A percentile compares a stretch with the other conserved stretches of the same genome.
phyloP scores from a whole-genome alignment of 805 yeast species.

The Millerozyma acaciae region DNA sequence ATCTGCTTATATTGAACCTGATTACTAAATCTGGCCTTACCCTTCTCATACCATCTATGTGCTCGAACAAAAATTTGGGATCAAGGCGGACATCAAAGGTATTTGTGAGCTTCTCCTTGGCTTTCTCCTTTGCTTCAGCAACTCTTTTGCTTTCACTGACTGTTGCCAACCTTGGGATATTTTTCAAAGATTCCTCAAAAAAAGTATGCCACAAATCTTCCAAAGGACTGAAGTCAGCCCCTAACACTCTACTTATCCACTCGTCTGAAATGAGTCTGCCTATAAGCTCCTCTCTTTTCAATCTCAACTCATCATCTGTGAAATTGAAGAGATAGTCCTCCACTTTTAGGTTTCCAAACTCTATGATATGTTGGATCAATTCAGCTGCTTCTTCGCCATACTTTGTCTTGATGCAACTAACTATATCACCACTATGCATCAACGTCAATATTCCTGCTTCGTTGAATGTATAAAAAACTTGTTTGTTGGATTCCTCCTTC shows the following conservation, averaged over 20 bases:
- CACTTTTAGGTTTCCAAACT: conserved; percentile 61
- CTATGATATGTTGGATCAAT: conserved; percentile 65
- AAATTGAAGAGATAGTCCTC: conserved; percentile 38
- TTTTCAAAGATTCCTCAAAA: conserved; percentile 32
- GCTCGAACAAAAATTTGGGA: conserved; percentile 20
- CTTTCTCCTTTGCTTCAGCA: conserved; percentile 58
- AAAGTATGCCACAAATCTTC: conserved; percentile 38
- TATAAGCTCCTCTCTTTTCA: conserved; percentile 18
- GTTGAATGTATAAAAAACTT: conserved; percentile 53
- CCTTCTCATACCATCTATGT: conserved; percentile 31
- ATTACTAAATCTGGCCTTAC: conserved; percentile 51
- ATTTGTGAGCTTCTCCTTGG: conserved; percentile 36
- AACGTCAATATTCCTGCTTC: conserved; percentile 61
- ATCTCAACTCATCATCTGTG: conserved; percentile 15
- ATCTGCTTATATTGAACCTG: conserved; percentile 62
- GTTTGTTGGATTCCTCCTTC: conserved; percentile 36
- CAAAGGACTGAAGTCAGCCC: conserved; percentile 29
- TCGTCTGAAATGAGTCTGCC: conserved; percentile 29
- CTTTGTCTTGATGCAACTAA: conserved; percentile 46
- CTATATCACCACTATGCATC: conserved; percentile 74
- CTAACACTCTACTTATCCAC: conserved; percentile 33
- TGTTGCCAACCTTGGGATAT: conserved; percentile 33
- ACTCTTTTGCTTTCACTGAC: conserved; percentile 39
- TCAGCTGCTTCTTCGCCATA: conserved; percentile 49
- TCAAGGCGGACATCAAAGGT: conserved; percentile 28